Percentiles rank a stretch among this genome's conserved stretches.
phyloP scores from a whole-genome alignment of 148 eudicot genomes.

The Mesembryanthemum crystallinum region DNA sequence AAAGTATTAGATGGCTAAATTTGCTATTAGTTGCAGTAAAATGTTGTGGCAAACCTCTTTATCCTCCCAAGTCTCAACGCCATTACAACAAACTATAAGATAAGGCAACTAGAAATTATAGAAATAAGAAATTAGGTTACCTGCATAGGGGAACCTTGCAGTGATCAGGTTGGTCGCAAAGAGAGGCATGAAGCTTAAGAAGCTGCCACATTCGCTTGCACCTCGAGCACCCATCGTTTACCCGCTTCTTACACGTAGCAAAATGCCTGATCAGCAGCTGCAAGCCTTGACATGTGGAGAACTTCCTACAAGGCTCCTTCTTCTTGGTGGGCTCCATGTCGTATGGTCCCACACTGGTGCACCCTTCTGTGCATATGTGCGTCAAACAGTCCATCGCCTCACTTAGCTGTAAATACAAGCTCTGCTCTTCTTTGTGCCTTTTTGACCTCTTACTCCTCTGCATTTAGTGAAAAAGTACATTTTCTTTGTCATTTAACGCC shows the following conservation, averaged over 20 bases:
- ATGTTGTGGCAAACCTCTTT: too few species aligned
- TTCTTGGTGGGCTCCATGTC: constrained; percentile 56
- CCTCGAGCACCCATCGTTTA: constrained; percentile 63
- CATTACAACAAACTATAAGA: not conserved
- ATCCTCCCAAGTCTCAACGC: too few species aligned
- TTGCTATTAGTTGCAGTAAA: too few species aligned
- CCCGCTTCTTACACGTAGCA: constrained; percentile 69
- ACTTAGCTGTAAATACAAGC: constrained; percentile 59
- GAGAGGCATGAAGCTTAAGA: constrained; percentile 67
- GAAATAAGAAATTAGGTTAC: constrained; percentile 30
- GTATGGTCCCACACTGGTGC: constrained; percentile 74
- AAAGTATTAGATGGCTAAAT: too few species aligned
- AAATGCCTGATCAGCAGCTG: constrained; percentile 72
- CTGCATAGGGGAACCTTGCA: constrained; percentile 95
- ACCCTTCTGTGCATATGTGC: constrained; percentile 89
- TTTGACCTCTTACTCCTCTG: constrained; percentile 80
- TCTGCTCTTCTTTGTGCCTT: constrained; percentile 57
- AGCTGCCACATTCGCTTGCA: constrained; percentile 93
- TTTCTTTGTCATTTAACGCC: not conserved
- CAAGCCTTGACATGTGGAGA: constrained; percentile 69
- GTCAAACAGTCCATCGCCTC: constrained; percentile 92
- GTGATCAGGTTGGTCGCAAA: constrained; percentile 63
- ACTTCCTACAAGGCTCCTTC: constrained; percentile 64
- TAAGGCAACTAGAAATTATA: not conserved
- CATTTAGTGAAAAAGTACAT: not conserved